Evolutionary conservation across 768 basidiomycete genomes (phyloP).

Genomic region (Russula olivacea): DNA sequence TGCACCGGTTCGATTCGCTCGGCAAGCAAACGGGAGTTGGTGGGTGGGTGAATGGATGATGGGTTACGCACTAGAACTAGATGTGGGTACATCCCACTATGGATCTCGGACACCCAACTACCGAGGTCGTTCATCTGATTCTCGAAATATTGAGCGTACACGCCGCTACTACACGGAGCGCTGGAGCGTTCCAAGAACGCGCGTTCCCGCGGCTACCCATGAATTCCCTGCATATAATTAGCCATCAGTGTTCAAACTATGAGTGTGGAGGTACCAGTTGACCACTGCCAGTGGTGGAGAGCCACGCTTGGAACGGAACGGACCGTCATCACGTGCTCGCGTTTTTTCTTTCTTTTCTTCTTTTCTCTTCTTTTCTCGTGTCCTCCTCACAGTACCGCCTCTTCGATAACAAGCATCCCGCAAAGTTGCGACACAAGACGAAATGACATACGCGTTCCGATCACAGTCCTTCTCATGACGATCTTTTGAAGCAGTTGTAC

Average conservation of each 20-base stretch:
- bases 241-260: background rate
- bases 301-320: no score
- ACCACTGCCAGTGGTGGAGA: no score
- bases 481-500: slow-evolving; percentile 71
- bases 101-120: slow-evolving; percentile 67
- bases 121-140: slow-evolving; percentile 52
- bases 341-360: no score
- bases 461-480: no score
- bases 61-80: slow-evolving; percentile 49
- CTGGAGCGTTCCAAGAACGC: slow-evolving; percentile 71
- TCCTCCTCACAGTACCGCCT: no score
- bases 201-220: slow-evolving; percentile 86
- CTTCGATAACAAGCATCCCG: no score
- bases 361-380: no score
- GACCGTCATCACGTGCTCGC: no score
- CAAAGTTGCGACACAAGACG: background rate
- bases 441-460: no score
- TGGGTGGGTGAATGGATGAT: background rate
- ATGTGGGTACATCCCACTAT: slow-evolving; percentile 58
- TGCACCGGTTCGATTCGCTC: slow-evolving; percentile 28
- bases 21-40: background rate
- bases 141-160: slow-evolving; percentile 43
- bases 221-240: slow-evolving; percentile 57
- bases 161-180: no score
- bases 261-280: slow-evolving; percentile 49